Conservation (phyloP, 2,329 filamentous ascomycete species). For the Arthrobotrys sphaeroides region DNA sequence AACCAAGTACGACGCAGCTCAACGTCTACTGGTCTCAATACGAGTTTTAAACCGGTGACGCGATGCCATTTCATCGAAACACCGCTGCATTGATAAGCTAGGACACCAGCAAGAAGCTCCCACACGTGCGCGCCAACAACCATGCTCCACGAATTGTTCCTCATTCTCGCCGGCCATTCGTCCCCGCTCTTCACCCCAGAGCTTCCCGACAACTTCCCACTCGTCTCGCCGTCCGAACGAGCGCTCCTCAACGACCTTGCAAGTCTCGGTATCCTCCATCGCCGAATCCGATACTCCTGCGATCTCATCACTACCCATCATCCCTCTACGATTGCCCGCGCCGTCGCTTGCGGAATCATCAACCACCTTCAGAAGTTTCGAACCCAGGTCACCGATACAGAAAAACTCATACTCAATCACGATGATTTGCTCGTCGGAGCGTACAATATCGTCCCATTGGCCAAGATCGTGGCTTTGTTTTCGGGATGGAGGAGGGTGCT, state of each 20-base stretch:
- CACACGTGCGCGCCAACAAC: conserved; percentile 9
- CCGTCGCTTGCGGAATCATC: conserved; percentile 81
- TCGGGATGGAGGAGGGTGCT: conserved; percentile 84
- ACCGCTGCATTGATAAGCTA: conserved; percentile 9
- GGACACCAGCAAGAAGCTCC: not conserved
- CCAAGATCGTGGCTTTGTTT: conserved; percentile 83
- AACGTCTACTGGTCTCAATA: not conserved
- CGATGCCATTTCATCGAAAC: not conserved
- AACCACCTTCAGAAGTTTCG: conserved; percentile 83
- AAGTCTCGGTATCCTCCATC: conserved; percentile 80
- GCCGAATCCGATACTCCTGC: conserved; percentile 74
- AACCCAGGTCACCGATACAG: conserved; percentile 82
- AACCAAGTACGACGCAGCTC: not conserved
- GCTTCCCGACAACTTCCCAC: conserved; percentile 63
- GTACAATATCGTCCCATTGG: conserved; percentile 91
- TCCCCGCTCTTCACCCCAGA: conserved; percentile 80
- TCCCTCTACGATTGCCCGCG: conserved; percentile 83
- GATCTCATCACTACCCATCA: conserved; percentile 75
- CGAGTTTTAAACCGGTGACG: not conserved
- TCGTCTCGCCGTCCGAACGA: conserved; percentile 65
- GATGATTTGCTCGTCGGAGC: conserved; percentile 85
- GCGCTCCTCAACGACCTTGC: conserved; percentile 81
- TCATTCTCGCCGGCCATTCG: conserved; percentile 92
- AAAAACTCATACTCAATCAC: conserved; percentile 76
- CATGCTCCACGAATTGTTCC: conserved; percentile 98